phyloP scores from a whole-genome alignment of 192 early-diverging fungal genomes.

The Linnemannia schmuckeri region DNA sequence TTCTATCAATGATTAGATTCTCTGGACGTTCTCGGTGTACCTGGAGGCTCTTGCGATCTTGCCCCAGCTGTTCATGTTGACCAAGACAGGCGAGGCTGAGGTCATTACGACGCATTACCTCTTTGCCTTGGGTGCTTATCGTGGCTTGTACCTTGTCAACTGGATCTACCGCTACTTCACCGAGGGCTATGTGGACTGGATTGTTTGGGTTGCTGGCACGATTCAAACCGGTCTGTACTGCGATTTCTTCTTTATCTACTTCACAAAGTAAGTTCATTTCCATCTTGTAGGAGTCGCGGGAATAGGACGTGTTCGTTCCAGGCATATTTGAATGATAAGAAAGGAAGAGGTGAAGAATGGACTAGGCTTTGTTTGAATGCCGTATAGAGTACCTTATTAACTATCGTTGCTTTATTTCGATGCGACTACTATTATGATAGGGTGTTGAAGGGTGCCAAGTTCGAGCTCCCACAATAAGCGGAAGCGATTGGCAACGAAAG shows the following conservation, averaged over 20 bases:
- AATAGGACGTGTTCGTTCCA: not conserved
- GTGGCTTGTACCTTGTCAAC: slow-evolving; percentile 72
- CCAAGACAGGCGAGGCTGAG: slow-evolving; percentile 97
- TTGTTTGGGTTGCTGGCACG: slow-evolving; percentile 90
- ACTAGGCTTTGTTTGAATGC: not conserved
- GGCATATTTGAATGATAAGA: not conserved
- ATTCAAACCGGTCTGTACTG: slow-evolving; percentile 96
- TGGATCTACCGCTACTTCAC: slow-evolving; percentile 94
- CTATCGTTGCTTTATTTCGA: not conserved
- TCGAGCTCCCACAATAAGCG: slow-evolving; percentile 73
- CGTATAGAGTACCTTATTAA: no score
- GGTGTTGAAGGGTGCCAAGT: slow-evolving; percentile 78
- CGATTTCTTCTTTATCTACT: slow-evolving; percentile 99
- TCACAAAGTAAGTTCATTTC: slow-evolving; percentile 68
- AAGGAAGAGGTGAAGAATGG: not conserved
- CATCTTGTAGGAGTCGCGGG: not conserved
- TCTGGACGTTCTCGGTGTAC: slow-evolving; percentile 98
- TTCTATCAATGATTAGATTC: slow-evolving; percentile 69
- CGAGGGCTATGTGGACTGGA: slow-evolving; percentile 83
- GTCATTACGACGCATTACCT: slow-evolving; percentile 99
- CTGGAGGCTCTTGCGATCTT: slow-evolving; percentile 97
- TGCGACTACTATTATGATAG: slow-evolving; percentile 45
- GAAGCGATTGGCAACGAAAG: not conserved
- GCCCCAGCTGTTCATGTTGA: slow-evolving; percentile 97
- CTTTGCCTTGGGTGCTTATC: slow-evolving; percentile 91